Evolutionary conservation across 2,329 filamentous ascomycete genomes (phyloP), one percentile per base, ranked within the genome.

Genomic region (Domatiomyces globalis): DNA sequence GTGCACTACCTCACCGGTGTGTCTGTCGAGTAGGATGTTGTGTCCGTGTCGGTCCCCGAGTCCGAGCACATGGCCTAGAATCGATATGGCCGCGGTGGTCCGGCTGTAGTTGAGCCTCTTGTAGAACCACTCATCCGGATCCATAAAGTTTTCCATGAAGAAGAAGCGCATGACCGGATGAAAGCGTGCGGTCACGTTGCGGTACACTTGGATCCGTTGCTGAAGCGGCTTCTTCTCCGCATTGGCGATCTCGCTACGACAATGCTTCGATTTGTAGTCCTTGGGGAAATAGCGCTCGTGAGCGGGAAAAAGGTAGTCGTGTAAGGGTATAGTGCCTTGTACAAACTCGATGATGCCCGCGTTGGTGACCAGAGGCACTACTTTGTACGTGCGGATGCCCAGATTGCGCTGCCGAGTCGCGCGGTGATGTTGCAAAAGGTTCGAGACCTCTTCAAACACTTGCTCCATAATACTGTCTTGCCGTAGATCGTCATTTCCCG

Each of bases 391-490:
- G 52, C 94, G 78, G 63, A 99, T 94, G 7, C 84, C 86, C 9
- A 99, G 74, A 57, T 86, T 86, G 5, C 92, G 83, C 63, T 95
- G 88, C 42, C 88, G 84, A 2, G 92, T 95, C 10, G 83, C 78
- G 51, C 87, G 83, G 66, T 96, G 88, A 47, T 86, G 83, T 64
- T 86, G 85, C 22, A 99, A 73, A 19, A 98, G 78, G 49, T 86
- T 85, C 52, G 88, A 96, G 19, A 95, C 92, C 67, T 94, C 88
- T 53, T 89, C 87, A 65, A 98, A 99, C 1, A 98, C 92, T 68
- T 99, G 92, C 67, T 98, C 94, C 94, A 99, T 99, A 73, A 82
- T 98, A 45, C 90, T 87, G 63, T 99, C 92, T 70, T 98, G 92
- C 7, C 94, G 85, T 10, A 99, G 77, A 64, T 98, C 90, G 65